A percentile compares a stretch with the other conserved stretches of the same genome.
Conservation (phyloP, 768 basidiomycete species). For the Tulasnella sp. region DNA sequence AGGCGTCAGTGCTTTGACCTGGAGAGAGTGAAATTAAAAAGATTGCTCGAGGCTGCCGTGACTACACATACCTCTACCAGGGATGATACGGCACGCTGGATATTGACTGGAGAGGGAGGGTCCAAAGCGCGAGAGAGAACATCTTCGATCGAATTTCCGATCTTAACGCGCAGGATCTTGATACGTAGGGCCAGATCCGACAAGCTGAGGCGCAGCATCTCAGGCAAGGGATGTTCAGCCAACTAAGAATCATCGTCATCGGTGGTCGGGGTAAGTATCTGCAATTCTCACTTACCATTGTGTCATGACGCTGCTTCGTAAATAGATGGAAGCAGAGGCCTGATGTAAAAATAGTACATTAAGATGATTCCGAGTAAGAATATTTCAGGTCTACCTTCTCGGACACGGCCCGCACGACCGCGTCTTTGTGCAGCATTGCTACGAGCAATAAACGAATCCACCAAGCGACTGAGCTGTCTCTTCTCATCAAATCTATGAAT, state of each 20-base stretch:
- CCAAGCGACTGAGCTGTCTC: constrained; percentile 79
- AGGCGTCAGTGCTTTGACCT: constrained; percentile 77
- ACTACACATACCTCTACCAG: constrained; percentile 70
- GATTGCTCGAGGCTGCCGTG: background rate
- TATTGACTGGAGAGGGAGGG: constrained; percentile 72
- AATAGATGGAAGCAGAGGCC: constrained; percentile 95
- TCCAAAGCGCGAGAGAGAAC: constrained; percentile 79
- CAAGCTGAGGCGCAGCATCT: constrained; percentile 87
- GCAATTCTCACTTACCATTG: constrained; percentile 35
- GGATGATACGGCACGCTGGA: constrained; percentile 78
- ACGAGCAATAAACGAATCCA: constrained; percentile 82
- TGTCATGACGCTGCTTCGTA: constrained; percentile 76
- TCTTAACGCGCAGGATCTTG: constrained; percentile 83
- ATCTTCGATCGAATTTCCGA: constrained; percentile 79
- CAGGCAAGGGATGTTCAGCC: constrained; percentile 80
- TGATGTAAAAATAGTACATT: constrained; percentile 58
- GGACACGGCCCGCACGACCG: constrained; percentile 18
- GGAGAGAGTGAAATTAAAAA: constrained; percentile 4
- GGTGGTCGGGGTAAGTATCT: background rate
- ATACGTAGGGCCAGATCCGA: constrained; percentile 84
- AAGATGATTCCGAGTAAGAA: constrained; percentile 18
- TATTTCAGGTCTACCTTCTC: background rate
- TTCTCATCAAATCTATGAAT: constrained; percentile 80
- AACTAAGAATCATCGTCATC: constrained; percentile 36
- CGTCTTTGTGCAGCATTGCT: constrained; percentile 71